phyloP scores from a whole-genome alignment of 2,329 filamentous ascomycete species.

The Exophiala oligosperma region DNA sequence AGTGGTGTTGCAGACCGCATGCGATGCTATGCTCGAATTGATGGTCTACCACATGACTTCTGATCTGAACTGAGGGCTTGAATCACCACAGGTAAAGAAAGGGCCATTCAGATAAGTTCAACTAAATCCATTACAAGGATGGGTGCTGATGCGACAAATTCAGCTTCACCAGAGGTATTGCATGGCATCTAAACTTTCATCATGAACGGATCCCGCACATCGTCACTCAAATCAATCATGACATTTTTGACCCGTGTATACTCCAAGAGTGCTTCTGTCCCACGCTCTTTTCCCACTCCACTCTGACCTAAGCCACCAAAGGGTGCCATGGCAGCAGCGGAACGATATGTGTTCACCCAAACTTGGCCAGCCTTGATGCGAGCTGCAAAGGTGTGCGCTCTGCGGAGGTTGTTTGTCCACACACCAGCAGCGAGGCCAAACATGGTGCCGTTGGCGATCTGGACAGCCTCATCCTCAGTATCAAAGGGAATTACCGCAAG shows the following conservation, averaged over 20 bases:
- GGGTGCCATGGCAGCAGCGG: constrained; percentile 34
- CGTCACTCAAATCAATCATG: neutral
- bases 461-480: constrained; percentile 34
- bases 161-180: no score
- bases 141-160: no score
- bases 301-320: constrained; percentile 78
- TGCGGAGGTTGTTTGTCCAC: constrained; percentile 40
- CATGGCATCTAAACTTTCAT: no score
- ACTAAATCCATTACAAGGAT: no score
- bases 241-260: neutral
- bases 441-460: constrained; percentile 38
- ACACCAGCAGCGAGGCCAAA: constrained; percentile 42
- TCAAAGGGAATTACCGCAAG: constrained; percentile 39
- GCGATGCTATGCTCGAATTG: no score
- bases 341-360: constrained; percentile 52
- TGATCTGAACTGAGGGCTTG: no score
- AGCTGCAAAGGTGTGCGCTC: constrained; percentile 30
- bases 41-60: no score
- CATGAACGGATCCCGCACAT: no score
- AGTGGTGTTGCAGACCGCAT: no score
- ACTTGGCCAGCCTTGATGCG: constrained; percentile 54
- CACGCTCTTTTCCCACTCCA: constrained; percentile 75
- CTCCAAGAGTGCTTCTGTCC: constrained; percentile 53
- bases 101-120: no score
- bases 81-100: no score